phyloP scores from a whole-genome alignment of 2,329 filamentous ascomycete species.

The Clarireedia monteithiana region DNA sequence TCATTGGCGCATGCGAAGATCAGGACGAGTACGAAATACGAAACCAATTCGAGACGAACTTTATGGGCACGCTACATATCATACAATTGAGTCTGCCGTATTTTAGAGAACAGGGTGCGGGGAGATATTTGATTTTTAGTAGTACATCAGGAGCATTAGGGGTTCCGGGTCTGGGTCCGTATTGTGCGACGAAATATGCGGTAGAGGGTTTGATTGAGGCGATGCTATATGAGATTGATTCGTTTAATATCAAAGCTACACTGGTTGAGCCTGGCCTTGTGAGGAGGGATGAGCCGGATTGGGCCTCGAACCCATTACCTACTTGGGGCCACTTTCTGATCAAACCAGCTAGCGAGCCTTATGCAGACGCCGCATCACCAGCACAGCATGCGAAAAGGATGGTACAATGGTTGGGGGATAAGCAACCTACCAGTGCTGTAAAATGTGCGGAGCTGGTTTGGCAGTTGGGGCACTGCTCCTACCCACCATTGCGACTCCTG shows the following conservation, averaged over 20 bases:
- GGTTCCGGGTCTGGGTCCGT: conserved; percentile 85
- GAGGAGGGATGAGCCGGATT: conserved; percentile 71
- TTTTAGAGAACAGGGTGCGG: conserved; percentile 67
- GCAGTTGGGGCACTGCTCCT: conserved; percentile 92
- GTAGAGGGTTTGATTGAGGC: conserved; percentile 93
- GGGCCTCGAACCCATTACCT: conserved; percentile 47
- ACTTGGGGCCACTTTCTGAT: conserved; percentile 90
- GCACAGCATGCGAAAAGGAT: conserved; percentile 84
- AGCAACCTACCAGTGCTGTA: conserved; percentile 85
- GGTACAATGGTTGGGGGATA: conserved; percentile 88
- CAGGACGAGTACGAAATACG: conserved; percentile 92
- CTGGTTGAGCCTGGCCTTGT: conserved; percentile 88
- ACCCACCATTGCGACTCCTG: conserved; percentile 79
- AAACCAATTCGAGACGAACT: conserved; percentile 96
- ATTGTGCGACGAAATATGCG: conserved; percentile 95
- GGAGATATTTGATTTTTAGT: conserved; percentile 90
- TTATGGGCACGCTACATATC: conserved; percentile 91
- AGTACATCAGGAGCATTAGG: conserved; percentile 88
- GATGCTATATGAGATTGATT: conserved; percentile 91
- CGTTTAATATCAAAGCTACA: conserved; percentile 87
- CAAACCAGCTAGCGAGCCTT: conserved; percentile 76
- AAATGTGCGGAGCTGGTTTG: conserved; percentile 91
- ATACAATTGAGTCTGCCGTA: conserved; percentile 83
- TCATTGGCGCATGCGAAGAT: conserved; percentile 93
- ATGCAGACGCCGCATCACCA: conserved; percentile 68